Evolutionary conservation across 2,329 filamentous ascomycete genomes (phyloP).

Genomic region (Penicillium sp.): DNA sequence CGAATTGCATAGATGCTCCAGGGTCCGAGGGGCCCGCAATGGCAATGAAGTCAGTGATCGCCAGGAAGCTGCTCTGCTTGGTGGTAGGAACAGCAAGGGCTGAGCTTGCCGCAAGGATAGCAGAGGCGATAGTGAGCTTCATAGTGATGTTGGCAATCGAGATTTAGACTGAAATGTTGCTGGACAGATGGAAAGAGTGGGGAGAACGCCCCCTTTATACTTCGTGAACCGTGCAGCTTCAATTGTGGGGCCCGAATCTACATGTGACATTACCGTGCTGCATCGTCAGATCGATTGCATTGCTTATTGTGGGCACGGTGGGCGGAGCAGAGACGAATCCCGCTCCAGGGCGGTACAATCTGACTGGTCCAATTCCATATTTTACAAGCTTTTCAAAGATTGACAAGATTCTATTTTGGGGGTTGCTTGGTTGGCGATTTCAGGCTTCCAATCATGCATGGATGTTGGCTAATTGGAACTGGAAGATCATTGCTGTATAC

Average conservation of each 20-base stretch:
- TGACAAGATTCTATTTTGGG: background rate
- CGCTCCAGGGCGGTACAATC: background rate
- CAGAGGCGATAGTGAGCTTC: slow-evolving; percentile 14
- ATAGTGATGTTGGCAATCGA: slow-evolving; percentile 1
- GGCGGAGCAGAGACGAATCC: background rate
- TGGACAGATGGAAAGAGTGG: background rate
- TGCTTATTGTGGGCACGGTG: background rate
- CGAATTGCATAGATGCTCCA: slow-evolving; percentile 20
- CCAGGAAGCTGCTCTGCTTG: slow-evolving; percentile 6
- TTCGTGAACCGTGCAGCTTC: background rate
- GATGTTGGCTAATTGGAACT: background rate
- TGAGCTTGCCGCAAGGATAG: slow-evolving; percentile 15
- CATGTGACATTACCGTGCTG: background rate
- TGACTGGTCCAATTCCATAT: background rate
- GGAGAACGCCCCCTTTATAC: background rate
- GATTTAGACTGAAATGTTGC: background rate
- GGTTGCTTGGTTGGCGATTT: background rate
- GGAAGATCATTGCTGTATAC: background rate
- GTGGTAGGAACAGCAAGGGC: slow-evolving; percentile 14
- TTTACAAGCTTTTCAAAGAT: background rate
- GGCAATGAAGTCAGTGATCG: slow-evolving; percentile 19
- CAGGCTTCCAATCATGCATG: background rate
- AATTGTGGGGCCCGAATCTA: background rate
- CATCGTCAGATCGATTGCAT: background rate
- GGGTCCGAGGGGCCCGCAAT: background rate